A percentile compares a stretch with the other conserved stretches of the same genome.
Evolutionary conservation across 257 asterid species (phyloP).

Genomic region (Fraxinus americana): DNA sequence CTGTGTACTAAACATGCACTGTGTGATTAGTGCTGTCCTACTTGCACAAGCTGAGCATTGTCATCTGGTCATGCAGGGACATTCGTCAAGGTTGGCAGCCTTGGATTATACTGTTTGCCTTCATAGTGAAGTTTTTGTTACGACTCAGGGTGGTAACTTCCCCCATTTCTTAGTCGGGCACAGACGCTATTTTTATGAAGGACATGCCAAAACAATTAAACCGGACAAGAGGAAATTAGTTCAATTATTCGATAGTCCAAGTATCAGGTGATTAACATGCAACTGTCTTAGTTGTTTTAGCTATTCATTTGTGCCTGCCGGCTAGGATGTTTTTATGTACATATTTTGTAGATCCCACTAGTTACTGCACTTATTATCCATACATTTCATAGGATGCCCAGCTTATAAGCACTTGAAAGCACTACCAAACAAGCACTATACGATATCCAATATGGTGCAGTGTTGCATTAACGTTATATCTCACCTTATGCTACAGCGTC

Average conservation of each 20-base stretch:
- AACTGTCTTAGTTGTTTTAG: background rate
- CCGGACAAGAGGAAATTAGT: constrained; percentile 95
- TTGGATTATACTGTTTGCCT: constrained; percentile 98
- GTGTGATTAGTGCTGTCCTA: background rate
- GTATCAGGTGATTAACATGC: constrained; percentile 58
- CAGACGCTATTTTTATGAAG: constrained; percentile 84
- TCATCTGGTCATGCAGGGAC: constrained; percentile 60
- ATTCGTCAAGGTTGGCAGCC: constrained; percentile 96
- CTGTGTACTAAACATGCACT: background rate
- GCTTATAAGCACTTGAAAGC: no score
- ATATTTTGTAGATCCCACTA: no score
- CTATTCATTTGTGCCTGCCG: background rate
- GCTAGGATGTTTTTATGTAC: no score
- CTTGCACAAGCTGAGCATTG: background rate
- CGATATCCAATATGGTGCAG: no score
- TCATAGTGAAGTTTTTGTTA: constrained; percentile 88
- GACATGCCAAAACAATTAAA: constrained; percentile 82
- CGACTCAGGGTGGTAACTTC: constrained; percentile 97
- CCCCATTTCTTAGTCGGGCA: constrained; percentile 99
- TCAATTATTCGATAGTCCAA: constrained; percentile 72
- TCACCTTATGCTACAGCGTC: background rate
- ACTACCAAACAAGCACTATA: no score
- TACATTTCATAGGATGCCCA: no score
- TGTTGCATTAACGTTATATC: background rate
- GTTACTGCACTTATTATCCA: no score